Base-by-base conservation (phyloP, 192 early-diverging fungal genomes). In the Coemansia erecta region DNA sequence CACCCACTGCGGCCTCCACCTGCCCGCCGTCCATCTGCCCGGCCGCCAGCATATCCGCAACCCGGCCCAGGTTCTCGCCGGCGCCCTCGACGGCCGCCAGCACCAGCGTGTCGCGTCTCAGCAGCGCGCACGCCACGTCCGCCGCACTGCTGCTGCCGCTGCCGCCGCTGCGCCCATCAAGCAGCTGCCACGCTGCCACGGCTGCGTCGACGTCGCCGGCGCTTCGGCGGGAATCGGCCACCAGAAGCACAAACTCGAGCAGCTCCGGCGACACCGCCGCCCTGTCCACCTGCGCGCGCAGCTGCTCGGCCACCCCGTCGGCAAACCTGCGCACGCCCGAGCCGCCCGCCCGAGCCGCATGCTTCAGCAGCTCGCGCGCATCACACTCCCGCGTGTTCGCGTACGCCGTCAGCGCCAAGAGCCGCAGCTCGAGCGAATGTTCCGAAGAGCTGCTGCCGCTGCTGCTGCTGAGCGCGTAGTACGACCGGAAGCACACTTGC, bases 401-500 rank as follows among this genome's bases (percentile, higher is more conserved):
- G 18, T 70, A 70, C 13, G 73, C 67, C 11, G 47, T 23, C 18
- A 77, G 33, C 10, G 60, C 63, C 37, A 77, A 45, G 28, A 66
- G 28, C 12, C 68, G 62, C 19, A 77, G 63, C 12, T 45, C 49
- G 39, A 77, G 53, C 7, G 60, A 26, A 2, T 45, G 42, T 17
- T 31, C 40, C 17, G 51, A 45, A 17, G 18, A n/a, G n/a, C n/a
- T n/a, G n/a, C n/a, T n/a, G n/a, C n/a, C n/a, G n/a, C n/a, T 13
- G 5, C 40, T 41, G 0, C 47, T 33, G 15, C 68, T 68, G 18
- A 77, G 61, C n/a, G 68, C 56, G 21, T 70, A 77, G 58, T 77
- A 77, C 12, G 73, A 59, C 18, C 73, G 67, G 28, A 77, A 77
- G 22, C 73, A 77, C 21, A 46, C 68, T 1, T 52, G 37, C 41